A percentile compares a stretch with the other conserved stretches of the same genome.
phyloP scores from a whole-genome alignment of 805 yeast species.

The Saturnispora besseyi region DNA sequence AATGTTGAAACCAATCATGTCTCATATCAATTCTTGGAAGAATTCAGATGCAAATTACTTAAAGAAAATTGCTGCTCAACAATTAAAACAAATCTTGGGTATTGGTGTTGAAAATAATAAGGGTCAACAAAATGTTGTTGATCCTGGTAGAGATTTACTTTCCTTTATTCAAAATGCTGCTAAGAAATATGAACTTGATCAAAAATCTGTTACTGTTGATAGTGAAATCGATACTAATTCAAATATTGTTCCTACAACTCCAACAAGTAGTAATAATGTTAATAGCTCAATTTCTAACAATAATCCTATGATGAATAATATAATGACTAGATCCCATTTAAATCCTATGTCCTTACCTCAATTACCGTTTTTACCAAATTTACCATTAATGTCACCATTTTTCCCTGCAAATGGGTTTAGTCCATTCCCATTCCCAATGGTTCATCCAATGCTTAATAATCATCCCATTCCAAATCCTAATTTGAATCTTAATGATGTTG shows the following conservation, averaged over 20 bases:
- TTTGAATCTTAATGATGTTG: constrained; percentile 2
- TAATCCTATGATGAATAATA: not conserved
- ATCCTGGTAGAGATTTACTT: constrained; percentile 72
- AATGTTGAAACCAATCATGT: constrained; percentile 41
- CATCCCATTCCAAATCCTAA: not conserved
- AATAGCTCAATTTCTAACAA: not conserved
- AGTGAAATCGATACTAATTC: not conserved
- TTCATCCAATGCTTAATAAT: constrained; percentile 6
- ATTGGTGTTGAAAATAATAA: constrained; percentile 27
- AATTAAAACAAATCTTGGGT: constrained; percentile 57
- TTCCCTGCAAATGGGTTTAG: constrained; percentile 5
- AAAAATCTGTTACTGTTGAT: not conserved
- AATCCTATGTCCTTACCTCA: constrained; percentile 5
- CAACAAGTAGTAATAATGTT: constrained; percentile 6
- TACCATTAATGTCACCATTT: constrained; percentile 9
- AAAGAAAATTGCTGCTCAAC: constrained; percentile 53
- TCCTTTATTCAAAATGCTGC: constrained; percentile 48
- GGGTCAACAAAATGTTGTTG: constrained; percentile 27
- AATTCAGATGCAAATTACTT: constrained; percentile 46
- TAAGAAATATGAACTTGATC: constrained; percentile 18
- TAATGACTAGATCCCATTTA: not conserved
- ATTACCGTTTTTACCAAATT: constrained; percentile 15
- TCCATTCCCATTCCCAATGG: constrained; percentile 9
- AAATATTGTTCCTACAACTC: not conserved
- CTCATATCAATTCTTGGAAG: constrained; percentile 50